Evolutionary conservation across 257 asterid species (phyloP).

Genomic region (Handroanthus guayacan): DNA sequence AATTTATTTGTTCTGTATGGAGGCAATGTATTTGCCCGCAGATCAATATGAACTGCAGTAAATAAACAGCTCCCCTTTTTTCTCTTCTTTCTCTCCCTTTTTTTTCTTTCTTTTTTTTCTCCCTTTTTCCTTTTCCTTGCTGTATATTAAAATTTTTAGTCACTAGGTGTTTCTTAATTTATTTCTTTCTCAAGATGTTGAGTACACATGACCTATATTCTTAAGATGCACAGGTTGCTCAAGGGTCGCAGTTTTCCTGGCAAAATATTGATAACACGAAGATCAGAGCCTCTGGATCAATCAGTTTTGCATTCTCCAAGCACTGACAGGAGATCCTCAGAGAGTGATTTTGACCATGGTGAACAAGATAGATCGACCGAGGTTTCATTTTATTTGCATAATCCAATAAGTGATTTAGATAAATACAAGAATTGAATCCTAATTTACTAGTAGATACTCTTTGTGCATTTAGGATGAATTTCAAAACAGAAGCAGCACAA

Average conservation of each 20-base stretch:
- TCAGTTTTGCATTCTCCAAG: constrained; percentile 65
- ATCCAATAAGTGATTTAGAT: neutral
- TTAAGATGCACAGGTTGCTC: constrained; percentile 64
- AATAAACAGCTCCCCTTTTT: no score
- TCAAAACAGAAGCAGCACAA: constrained; percentile 58
- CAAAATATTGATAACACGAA: constrained; percentile 77
- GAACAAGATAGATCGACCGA: constrained; percentile 61
- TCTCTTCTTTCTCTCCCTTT: no score
- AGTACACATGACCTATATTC: constrained; percentile 16
- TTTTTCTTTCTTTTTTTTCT: no score
- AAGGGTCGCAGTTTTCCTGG: constrained; percentile 99
- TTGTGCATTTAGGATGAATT: constrained; percentile 62
- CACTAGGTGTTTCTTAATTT: neutral
- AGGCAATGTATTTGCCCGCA: neutral
- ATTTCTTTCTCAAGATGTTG: constrained; percentile 16
- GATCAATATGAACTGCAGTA: constrained; percentile 3
- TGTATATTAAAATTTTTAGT: neutral
- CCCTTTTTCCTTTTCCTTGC: neutral
- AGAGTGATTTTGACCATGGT: constrained; percentile 51
- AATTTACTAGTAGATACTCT: constrained; percentile 18
- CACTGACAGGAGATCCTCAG: constrained; percentile 53
- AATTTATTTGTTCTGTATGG: constrained; percentile 3
- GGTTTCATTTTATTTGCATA: constrained; percentile 47
- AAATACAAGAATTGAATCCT: neutral
- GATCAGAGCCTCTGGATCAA: constrained; percentile 70